Evolutionary conservation across 768 basidiomycete genomes (phyloP).

Genomic region (Boletus reticulatus): DNA sequence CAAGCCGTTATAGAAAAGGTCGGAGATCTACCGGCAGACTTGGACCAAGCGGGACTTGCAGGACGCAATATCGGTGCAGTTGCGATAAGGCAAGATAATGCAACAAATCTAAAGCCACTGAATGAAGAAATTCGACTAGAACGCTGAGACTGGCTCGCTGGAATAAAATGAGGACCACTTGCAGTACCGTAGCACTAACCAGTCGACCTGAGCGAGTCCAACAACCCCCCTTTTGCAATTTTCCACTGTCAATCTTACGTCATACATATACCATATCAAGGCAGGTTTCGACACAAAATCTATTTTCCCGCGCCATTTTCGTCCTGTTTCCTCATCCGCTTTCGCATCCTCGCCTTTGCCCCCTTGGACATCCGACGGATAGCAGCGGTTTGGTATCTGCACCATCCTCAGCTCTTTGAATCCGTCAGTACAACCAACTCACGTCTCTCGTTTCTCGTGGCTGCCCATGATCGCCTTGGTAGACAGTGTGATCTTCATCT

Average conservation of each 20-base stretch:
- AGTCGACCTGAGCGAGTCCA: neutral
- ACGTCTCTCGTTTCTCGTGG: conserved; percentile 36
- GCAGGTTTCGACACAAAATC: conserved; percentile 16
- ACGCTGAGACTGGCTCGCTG: conserved; percentile 9
- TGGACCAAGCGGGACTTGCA: conserved; percentile 20
- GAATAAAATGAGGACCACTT: conserved; percentile 8
- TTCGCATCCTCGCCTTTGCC: conserved; percentile 54
- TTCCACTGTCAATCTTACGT: conserved; percentile 25
- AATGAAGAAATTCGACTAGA: conserved; percentile 9
- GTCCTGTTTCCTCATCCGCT: conserved; percentile 35
- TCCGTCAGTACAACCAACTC: conserved; percentile 18
- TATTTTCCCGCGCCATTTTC: conserved; percentile 1
- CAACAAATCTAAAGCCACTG: conserved; percentile 17
- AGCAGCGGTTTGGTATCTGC: conserved; percentile 57
- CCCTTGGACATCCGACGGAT: conserved; percentile 55
- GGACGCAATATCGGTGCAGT: conserved; percentile 15
- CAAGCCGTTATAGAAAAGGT: conserved; percentile 35
- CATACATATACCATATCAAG: conserved; percentile 12
- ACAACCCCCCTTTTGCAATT: neutral
- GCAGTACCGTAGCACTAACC: neutral
- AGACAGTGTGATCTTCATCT: conserved; percentile 69
- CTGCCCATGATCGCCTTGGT: conserved; percentile 41
- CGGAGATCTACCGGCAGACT: conserved; percentile 34
- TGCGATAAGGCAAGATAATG: conserved; percentile 21
- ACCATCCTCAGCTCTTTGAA: conserved; percentile 6